These are phyloP conservation scores for Gryganskiella cystojenkinii DNA, from an alignment of 192 early-diverging fungal species.

Conservation along the genomic window DNA sequence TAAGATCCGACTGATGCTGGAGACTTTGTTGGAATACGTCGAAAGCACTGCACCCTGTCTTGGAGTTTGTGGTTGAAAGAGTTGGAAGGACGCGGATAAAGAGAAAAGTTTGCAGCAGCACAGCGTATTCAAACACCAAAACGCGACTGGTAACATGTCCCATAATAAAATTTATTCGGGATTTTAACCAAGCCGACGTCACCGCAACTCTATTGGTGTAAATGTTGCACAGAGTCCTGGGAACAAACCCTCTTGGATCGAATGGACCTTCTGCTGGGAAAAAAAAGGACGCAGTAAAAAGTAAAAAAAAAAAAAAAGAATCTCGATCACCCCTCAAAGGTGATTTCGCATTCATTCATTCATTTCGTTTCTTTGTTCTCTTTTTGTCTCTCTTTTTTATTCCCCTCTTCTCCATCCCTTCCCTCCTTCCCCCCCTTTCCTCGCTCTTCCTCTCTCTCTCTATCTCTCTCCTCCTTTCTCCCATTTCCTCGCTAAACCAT, in stretches of 20 bases:
- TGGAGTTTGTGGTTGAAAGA: not conserved
- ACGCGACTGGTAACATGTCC: too few relatives aligned
- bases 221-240: too few relatives aligned
- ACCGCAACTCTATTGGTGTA: too few relatives aligned
- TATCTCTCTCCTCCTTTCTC: not conserved
- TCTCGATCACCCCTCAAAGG: conserved; percentile 1
- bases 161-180: too few relatives aligned
- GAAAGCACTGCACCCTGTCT: too few relatives aligned
- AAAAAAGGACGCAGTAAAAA: conserved; percentile 2
- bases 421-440: conserved; percentile 3
- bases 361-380: not conserved
- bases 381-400: not conserved
- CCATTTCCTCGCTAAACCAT: not conserved
- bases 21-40: too few relatives aligned
- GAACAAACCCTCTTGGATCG: too few relatives aligned
- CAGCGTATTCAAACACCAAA: not conserved
- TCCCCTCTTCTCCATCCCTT: not conserved
- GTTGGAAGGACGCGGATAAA: not conserved
- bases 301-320: conserved; percentile 2
- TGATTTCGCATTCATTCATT: too few relatives aligned
- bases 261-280: too few relatives aligned
- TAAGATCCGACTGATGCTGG: too few relatives aligned
- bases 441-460: not conserved
- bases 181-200: too few relatives aligned
- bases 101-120: not conserved